Evolutionary conservation across 306 rosid species (phyloP).

Genomic region (Lupinus albus): DNA sequence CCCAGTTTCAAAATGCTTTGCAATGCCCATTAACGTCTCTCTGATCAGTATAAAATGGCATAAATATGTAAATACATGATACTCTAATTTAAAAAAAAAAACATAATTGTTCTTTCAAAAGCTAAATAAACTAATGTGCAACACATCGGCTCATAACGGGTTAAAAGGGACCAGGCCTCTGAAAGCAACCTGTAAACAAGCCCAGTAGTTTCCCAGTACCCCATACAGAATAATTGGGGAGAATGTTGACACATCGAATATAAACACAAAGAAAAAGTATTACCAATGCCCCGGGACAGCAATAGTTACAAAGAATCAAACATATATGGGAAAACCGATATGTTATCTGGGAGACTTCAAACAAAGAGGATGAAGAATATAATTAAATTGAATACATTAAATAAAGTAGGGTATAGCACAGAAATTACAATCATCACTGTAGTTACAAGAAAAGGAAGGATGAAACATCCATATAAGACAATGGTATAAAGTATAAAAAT

Average conservation of each 20-base stretch:
- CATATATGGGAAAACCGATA: constrained; percentile 2
- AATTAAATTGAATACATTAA: not conserved
- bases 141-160: not conserved
- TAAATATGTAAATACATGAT: constrained; percentile 18
- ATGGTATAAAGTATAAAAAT: constrained; percentile 18
- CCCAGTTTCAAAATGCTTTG: constrained; percentile 92
- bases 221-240: not conserved
- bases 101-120: not conserved
- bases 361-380: constrained; percentile 1
- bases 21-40: constrained; percentile 90
- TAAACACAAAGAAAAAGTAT: constrained; percentile 20
- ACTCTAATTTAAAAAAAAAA: not conserved
- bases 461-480: constrained; percentile 15
- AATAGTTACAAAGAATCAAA: constrained; percentile 17
- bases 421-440: not conserved
- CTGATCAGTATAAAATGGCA: constrained; percentile 39
- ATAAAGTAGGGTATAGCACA: not conserved
- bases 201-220: constrained; percentile 6
- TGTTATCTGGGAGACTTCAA: constrained; percentile 16
- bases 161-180: constrained; percentile 15
- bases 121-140: not conserved
- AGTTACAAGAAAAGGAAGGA: constrained; percentile 17
- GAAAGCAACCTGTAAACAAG: not conserved
- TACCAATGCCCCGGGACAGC: not conserved
- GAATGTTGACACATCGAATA: not conserved